phyloP scores from a whole-genome alignment of 495 filamentous ascomycete genomes.

The Neurospora sp. region DNA sequence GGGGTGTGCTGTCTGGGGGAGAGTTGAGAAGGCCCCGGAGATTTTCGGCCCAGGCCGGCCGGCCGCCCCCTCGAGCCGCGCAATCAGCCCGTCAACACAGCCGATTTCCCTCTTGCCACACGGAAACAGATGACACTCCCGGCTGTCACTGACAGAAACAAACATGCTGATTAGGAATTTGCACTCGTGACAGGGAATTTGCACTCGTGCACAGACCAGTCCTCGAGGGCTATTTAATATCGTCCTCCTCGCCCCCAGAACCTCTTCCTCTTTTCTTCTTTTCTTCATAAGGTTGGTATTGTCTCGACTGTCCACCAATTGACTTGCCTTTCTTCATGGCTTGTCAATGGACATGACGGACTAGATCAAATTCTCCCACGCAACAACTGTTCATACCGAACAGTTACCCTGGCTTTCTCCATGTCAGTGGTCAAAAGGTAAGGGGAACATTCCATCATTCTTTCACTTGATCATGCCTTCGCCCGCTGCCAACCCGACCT shows the following conservation, averaged over 20 bases:
- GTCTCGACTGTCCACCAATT: not conserved
- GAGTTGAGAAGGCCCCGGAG: not conserved
- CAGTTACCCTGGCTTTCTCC: not conserved
- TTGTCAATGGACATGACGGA: not conserved
- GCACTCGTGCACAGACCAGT: conserved; percentile 7
- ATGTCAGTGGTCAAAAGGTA: not conserved
- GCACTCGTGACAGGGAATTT: not conserved
- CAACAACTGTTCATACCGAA: not conserved
- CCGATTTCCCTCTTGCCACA: not conserved
- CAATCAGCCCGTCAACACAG: not conserved
- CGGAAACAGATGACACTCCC: not conserved
- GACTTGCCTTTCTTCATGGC: not conserved
- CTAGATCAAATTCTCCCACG: not conserved
- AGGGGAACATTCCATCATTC: not conserved
- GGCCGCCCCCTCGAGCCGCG: not conserved
- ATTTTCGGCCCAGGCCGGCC: not conserved
- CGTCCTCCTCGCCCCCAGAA: not conserved
- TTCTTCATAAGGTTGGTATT: not conserved
- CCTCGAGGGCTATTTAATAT: not conserved
- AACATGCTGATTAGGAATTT: not conserved
- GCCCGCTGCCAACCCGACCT: not conserved
- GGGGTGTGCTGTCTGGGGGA: not conserved
- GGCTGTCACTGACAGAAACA: not conserved
- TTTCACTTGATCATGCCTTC: not conserved
- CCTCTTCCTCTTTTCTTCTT: not conserved